A percentile compares a stretch with the other conserved stretches of the same genome.
Conservation (phyloP, 148 eudicot genomes). For the Chenopodium suecicum region DNA sequence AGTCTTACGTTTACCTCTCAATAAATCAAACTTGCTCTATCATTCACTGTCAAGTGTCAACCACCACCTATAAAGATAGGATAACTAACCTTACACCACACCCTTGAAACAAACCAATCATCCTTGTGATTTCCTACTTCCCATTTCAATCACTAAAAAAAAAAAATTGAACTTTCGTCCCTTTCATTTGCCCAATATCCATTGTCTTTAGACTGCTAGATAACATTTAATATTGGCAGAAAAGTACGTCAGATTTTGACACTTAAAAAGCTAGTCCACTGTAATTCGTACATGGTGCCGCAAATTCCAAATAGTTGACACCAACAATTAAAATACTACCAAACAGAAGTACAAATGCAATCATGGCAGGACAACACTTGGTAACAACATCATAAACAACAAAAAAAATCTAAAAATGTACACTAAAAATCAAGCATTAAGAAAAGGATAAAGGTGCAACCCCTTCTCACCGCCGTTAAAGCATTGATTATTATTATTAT, state of each 20-base stretch:
- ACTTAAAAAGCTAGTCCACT: background rate
- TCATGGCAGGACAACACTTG: background rate
- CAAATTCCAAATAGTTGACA: constrained; percentile 1
- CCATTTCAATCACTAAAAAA: background rate
- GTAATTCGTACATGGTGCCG: background rate
- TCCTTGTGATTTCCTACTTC: background rate
- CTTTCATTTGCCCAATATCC: background rate
- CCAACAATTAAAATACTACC: background rate
- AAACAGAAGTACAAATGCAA: background rate
- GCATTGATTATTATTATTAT: background rate
- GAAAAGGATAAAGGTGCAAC: background rate
- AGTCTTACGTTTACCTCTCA: background rate
- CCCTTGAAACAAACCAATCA: background rate
- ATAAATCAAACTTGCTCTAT: background rate
- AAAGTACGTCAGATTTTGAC: background rate
- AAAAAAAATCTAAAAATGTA: background rate
- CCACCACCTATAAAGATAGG: background rate
- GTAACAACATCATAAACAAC: background rate
- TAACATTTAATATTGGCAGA: background rate
- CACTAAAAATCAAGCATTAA: background rate
- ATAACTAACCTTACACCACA: background rate
- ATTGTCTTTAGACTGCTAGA: background rate
- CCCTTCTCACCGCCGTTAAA: background rate
- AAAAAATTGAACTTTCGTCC: background rate
- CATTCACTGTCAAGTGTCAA: background rate